phyloP scores from a whole-genome alignment of 305 asterid species.

The Fraxinus nigra region DNA sequence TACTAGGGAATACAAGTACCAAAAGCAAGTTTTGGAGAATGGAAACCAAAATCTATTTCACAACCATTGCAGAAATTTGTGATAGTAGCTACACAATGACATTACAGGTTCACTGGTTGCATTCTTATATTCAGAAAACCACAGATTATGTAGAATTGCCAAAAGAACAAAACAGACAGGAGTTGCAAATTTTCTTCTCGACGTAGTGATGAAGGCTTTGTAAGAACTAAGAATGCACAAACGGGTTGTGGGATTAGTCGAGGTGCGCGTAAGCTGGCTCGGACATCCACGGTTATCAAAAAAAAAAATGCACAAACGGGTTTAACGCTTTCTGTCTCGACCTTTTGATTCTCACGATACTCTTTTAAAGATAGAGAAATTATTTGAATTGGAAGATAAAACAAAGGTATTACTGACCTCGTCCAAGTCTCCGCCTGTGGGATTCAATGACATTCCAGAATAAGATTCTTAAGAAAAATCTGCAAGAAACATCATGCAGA shows the following conservation, averaged over 20 bases:
- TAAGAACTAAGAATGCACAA: not conserved
- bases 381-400: not conserved
- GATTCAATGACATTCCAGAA: constrained; percentile 22
- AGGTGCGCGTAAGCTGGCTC: no score
- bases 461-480: constrained; percentile 14
- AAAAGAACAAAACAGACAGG: not conserved
- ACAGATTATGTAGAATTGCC: not conserved
- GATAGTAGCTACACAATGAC: not conserved
- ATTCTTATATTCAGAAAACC: not conserved
- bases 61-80: not conserved
- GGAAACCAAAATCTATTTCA: not conserved
- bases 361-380: not conserved
- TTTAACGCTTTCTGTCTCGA: not conserved
- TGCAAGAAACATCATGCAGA: not conserved
- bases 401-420: constrained; percentile 30
- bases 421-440: constrained; percentile 29
- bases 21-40: constrained; percentile 11
- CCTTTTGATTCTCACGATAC: not conserved
- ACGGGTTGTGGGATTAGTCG: not conserved
- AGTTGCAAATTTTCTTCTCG: not conserved
- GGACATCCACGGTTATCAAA: no score
- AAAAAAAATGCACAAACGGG: not conserved
- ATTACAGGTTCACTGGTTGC: not conserved
- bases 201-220: not conserved
- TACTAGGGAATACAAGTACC: not conserved